Percentiles rank a stretch among this genome's conserved stretches.
Conservation (phyloP, 768 basidiomycete species). For the Chlorophyllum brunneum region DNA sequence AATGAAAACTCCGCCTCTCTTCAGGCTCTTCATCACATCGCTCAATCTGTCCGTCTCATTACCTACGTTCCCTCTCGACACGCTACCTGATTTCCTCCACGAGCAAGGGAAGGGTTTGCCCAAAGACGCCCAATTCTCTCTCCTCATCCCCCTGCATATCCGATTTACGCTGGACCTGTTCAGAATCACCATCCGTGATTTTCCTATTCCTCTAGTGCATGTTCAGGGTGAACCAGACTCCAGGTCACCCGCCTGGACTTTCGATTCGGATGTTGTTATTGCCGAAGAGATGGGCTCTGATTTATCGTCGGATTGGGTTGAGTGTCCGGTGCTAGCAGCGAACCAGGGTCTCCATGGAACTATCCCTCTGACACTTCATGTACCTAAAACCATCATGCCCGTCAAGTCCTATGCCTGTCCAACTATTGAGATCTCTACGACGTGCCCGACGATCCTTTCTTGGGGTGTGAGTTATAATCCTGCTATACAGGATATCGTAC, state of each 20-base stretch:
- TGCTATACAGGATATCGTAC: conserved; percentile 82
- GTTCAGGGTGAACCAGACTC: conserved; percentile 20
- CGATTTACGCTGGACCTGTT: conserved; percentile 61
- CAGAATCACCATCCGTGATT: conserved; percentile 72
- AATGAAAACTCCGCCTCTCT: conserved; percentile 54
- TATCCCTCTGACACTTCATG: conserved; percentile 48
- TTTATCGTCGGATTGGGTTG: conserved; percentile 66
- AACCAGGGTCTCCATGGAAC: conserved; percentile 49
- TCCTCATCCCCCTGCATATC: conserved; percentile 82
- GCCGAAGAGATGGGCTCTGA: conserved; percentile 81
- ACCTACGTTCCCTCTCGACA: conserved; percentile 54
- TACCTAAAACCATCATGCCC: conserved; percentile 94
- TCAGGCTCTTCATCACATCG: conserved; percentile 60
- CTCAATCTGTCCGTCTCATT: conserved; percentile 51
- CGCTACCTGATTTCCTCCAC: conserved; percentile 60
- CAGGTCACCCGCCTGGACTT: conserved; percentile 47
- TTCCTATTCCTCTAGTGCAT: conserved; percentile 78
- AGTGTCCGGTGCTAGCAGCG: conserved; percentile 59
- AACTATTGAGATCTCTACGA: conserved; percentile 59
- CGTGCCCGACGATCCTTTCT: conserved; percentile 65
- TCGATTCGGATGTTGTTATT: conserved; percentile 77
- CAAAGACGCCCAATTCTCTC: conserved; percentile 62
- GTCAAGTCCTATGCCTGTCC: conserved; percentile 90
- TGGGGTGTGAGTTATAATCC: conserved; percentile 91
- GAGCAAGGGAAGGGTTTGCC: conserved; percentile 70